Evolutionary conservation across 441 rosid genomes (phyloP).

Genomic region (Corymbia citriodora): DNA sequence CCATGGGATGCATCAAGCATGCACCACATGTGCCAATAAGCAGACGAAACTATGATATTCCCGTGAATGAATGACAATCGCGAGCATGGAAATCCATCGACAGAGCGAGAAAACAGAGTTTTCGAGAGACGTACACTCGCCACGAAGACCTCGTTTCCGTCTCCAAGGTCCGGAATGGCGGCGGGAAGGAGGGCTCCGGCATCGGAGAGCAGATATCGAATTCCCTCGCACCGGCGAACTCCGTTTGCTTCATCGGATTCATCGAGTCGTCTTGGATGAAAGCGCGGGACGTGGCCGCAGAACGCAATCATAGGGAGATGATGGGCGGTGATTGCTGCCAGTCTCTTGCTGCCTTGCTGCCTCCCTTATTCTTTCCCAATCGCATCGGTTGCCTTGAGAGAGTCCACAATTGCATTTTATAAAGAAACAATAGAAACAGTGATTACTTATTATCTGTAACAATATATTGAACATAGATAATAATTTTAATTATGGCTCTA

Average conservation of each 20-base stretch:
- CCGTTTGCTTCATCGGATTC: background rate
- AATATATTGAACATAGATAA: background rate
- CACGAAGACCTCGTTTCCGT: background rate
- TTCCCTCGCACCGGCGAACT: background rate
- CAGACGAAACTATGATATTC: background rate
- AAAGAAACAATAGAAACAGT: background rate
- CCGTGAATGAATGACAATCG: background rate
- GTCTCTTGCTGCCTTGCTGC: background rate
- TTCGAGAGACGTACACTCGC: background rate
- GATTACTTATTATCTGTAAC: background rate
- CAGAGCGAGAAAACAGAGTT: background rate
- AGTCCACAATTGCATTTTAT: background rate
- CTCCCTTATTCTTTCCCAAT: background rate
- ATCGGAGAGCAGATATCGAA: background rate
- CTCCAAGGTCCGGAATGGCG: background rate
- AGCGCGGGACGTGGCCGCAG: background rate
- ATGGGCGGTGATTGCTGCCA: background rate
- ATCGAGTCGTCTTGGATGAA: background rate
- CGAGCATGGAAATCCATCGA: background rate
- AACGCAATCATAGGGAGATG: background rate
- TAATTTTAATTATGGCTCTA: background rate
- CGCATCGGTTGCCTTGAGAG: background rate
- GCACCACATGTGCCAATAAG: background rate
- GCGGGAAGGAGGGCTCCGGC: background rate
- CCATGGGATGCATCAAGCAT: background rate